Percentiles rank a stretch among this genome's conserved stretches.
These are phyloP conservation scores for Syzygium aqueum DNA, from an alignment of 345 rosid species.

Conservation along the genomic window DNA sequence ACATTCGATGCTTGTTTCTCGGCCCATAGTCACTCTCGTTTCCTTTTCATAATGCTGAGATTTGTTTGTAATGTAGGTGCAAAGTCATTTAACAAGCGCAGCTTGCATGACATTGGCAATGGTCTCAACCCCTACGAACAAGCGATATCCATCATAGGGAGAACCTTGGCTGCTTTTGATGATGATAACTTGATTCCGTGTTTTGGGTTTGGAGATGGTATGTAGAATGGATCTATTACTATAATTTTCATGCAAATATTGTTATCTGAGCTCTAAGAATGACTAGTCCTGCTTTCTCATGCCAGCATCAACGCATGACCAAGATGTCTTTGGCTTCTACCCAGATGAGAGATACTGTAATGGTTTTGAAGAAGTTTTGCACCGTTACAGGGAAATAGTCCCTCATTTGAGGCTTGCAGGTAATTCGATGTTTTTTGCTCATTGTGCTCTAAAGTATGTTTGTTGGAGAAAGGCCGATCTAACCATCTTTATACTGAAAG, in stretches of 20 bases:
- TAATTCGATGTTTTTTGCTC: background rate
- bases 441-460: background rate
- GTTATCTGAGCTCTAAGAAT: background rate
- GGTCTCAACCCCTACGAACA: conserved; percentile 79
- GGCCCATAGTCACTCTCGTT: background rate
- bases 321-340: conserved; percentile 81
- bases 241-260: background rate
- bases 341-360: conserved; percentile 59
- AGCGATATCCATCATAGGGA: conserved; percentile 87
- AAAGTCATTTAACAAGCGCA: conserved; percentile 56
- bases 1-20: conserved; percentile 2
- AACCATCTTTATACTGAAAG: background rate
- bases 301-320: conserved; percentile 94
- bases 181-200: conserved; percentile 96
- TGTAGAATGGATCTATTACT: background rate
- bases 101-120: conserved; percentile 70
- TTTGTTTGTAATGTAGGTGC: conserved; percentile 32
- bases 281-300: conserved; percentile 1
- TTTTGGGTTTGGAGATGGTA: conserved; percentile 97
- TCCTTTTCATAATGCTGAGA: background rate
- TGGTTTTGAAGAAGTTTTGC: conserved; percentile 91
- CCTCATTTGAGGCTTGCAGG: conserved; percentile 89
- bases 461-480: background rate
- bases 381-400: conserved; percentile 65
- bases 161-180: conserved; percentile 75